These are phyloP conservation scores for Boletus edulis DNA, from an alignment of 768 basidiomycete species.

Conservation along the genomic window DNA sequence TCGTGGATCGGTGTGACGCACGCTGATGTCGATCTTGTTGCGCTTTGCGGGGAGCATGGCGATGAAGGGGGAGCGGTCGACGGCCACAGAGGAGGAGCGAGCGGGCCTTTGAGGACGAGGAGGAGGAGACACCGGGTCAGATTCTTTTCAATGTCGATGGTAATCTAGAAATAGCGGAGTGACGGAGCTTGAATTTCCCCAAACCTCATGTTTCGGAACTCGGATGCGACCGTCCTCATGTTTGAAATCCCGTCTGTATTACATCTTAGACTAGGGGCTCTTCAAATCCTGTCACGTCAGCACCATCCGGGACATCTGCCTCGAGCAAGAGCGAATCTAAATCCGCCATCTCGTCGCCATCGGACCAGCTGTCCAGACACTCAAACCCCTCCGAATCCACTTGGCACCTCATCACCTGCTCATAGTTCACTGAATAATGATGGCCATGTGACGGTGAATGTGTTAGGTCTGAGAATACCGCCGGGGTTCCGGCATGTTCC, in stretches of 20 bases:
- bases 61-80: constrained; percentile 16
- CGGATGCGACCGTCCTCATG: constrained; percentile 18
- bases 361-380: constrained; percentile 2
- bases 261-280: constrained; percentile 3
- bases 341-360: constrained; percentile 6
- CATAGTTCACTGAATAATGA: constrained; percentile 7
- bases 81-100: constrained; percentile 25
- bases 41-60: constrained; percentile 73
- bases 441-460: constrained; percentile 10
- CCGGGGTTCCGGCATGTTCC: constrained; percentile 19
- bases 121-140: background rate
- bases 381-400: constrained; percentile 12
- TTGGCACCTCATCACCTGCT: constrained; percentile 14
- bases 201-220: constrained; percentile 32
- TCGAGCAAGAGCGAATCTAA: constrained; percentile 20
- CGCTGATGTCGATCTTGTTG: constrained; percentile 95
- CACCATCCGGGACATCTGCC: background rate
- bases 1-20: constrained; percentile 38
- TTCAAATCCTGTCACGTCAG: constrained; percentile 5
- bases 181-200: constrained; percentile 21
- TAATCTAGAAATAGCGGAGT: constrained; percentile 28
- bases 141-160: constrained; percentile 15
- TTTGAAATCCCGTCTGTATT: constrained; percentile 17
- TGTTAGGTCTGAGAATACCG: constrained; percentile 1
- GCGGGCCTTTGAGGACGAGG: constrained; percentile 13